phyloP scores from a whole-genome alignment of 1,284 basidiomycete species.

The Cutaneotrichosporon cavernicola region DNA sequence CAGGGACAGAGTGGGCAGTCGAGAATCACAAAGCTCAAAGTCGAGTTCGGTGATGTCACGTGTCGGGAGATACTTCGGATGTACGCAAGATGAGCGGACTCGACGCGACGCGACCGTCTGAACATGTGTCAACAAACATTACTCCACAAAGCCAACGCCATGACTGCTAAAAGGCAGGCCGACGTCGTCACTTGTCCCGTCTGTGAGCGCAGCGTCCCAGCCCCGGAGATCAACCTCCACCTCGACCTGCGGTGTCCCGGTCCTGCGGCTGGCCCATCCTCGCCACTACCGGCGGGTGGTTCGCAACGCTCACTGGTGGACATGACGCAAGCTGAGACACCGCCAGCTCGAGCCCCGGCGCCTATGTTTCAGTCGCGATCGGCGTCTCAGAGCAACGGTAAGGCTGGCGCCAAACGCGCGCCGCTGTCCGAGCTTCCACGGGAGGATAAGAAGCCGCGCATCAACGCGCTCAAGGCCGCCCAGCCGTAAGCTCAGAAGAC shows the following conservation, averaged over 20 bases:
- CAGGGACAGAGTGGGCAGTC: not conserved
- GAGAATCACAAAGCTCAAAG: not conserved
- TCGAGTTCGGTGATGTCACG: not conserved
- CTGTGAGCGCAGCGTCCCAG: slow-evolving; percentile 40
- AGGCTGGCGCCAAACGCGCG: slow-evolving; percentile 2
- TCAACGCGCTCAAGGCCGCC: slow-evolving; percentile 46
- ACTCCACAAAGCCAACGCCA: not conserved
- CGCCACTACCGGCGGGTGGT: slow-evolving; percentile 3
- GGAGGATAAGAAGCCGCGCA: slow-evolving; percentile 14
- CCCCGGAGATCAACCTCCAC: slow-evolving; percentile 50
- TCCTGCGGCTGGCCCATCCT: slow-evolving; percentile 19
- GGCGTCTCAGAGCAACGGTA: not conserved
- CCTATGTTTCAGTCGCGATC: not conserved
- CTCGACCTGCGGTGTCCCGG: slow-evolving; percentile 48
- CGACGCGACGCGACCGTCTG: slow-evolving; percentile 1
- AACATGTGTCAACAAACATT: not conserved
- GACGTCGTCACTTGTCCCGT: slow-evolving; percentile 46
- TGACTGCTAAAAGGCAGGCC: not conserved
- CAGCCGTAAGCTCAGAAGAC: slow-evolving; percentile 40
- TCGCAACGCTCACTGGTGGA: not conserved
- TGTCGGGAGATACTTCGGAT: not conserved
- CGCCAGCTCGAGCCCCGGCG: not conserved
- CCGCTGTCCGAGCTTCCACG: slow-evolving; percentile 3
- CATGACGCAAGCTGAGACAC: not conserved
- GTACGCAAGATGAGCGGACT: slow-evolving; percentile 1